Evolutionary conservation across 805 yeast species (phyloP).

Genomic region (Kodamaea leandrae): DNA sequence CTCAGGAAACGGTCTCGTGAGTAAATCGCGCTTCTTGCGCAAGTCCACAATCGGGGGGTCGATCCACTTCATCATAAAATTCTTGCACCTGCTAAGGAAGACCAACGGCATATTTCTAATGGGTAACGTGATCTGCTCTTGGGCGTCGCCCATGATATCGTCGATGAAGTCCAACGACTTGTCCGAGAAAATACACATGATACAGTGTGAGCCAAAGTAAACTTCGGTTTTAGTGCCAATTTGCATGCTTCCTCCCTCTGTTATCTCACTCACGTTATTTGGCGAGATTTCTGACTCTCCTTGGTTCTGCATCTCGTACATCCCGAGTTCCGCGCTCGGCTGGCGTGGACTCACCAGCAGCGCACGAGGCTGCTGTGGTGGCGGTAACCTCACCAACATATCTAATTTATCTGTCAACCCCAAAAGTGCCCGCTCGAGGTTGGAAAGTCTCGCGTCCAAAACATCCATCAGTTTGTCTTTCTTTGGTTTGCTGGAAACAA

Average conservation of each 20-base stretch:
- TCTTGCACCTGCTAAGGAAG: slow-evolving; percentile 17
- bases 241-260: background rate
- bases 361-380: background rate
- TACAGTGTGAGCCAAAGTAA: slow-evolving; percentile 37
- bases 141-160: slow-evolving; percentile 22
- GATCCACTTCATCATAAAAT: slow-evolving; percentile 25
- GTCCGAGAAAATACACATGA: slow-evolving; percentile 32
- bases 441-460: slow-evolving; percentile 21
- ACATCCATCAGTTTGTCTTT: slow-evolving; percentile 13
- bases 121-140: slow-evolving; percentile 22
- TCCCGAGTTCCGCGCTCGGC: background rate
- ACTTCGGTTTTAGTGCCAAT: slow-evolving; percentile 12
- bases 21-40: slow-evolving; percentile 16
- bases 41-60: slow-evolving; percentile 28
- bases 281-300: background rate
- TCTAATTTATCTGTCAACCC: slow-evolving; percentile 22
- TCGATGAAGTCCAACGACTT: slow-evolving; percentile 35
- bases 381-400: slow-evolving; percentile 1
- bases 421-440: slow-evolving; percentile 21
- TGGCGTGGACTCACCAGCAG: background rate
- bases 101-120: slow-evolving; percentile 29
- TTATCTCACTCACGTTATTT: slow-evolving; percentile 4
- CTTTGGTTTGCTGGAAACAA: slow-evolving; percentile 2
- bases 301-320: background rate
- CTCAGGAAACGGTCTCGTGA: slow-evolving; percentile 24